Base-by-base conservation (phyloP, 805 yeast genomes). In the Gaillardinia entomophila region DNA sequence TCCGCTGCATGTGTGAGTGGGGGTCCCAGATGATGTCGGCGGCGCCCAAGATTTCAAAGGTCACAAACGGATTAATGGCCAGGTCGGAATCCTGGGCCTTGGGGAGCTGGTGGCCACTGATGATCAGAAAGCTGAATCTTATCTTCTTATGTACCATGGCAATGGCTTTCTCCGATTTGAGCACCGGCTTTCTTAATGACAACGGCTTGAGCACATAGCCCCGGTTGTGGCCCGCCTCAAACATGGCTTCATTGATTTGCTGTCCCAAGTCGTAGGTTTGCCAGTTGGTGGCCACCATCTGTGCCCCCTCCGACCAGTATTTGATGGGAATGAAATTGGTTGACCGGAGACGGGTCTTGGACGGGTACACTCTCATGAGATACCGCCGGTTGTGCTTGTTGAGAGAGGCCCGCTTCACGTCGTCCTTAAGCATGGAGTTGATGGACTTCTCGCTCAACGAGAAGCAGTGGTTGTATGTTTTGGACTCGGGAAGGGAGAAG, bases 271-370 rank as follows among this genome's bases (percentile, higher is more conserved):
- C 98, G 51, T 76, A 81, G 0, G 92, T 81, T 56, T 90, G 98
- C 97, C 97, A 90, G 51, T 90, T 92, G 0, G 96, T 80, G 0
- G 98, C 97, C 4, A 85, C 97, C 87, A 92, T 76, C 51, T 92
- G 98, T 8, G 73, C 81, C 1, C 99, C 99, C 29, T 72, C 63
- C 31, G 68, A 68, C 98, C 99, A 92, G 49, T 76, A 87, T 1
- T 57, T 55, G 2, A 85, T 57, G 0, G 98, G 97, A 27, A 72
- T 73, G 50, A 86, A 89, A 49, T 92, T 92, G 3, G 84, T 70
- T 1, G 96, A 87, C 32, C 68, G 79, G 41, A 84, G 70, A 26
- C 97, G 61, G 35, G 79, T 72, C 6, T 78, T 79, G 1, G 94
- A 79, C 0, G 99, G 99, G 50, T 92, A 92, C 0, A 88, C 75